Evolutionary conservation across 345 rosid genomes (phyloP).

Genomic region (Moricandia moricandioides): DNA sequence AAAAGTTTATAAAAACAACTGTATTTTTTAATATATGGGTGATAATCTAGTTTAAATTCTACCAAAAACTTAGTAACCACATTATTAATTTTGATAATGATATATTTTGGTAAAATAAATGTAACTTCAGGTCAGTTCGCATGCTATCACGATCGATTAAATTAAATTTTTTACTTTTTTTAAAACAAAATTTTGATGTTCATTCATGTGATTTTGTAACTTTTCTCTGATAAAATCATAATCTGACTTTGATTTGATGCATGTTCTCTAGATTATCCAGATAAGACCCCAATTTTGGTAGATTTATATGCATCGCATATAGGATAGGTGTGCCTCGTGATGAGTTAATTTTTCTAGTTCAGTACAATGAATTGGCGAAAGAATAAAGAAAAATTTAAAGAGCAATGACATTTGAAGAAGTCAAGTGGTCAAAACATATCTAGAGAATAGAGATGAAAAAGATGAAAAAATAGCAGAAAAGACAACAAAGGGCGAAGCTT

Average conservation of each 20-base stretch:
- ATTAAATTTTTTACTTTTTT: too few relatives aligned
- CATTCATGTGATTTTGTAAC: background rate
- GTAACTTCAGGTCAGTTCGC: too few relatives aligned
- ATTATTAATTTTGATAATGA: too few relatives aligned
- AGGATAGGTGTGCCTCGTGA: background rate
- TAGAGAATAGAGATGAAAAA: conserved; percentile 6
- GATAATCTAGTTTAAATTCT: too few relatives aligned
- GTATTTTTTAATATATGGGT: too few relatives aligned
- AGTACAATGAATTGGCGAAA: background rate
- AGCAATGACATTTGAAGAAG: background rate
- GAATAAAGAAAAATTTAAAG: background rate
- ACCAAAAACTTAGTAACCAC: too few relatives aligned
- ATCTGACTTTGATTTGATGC: background rate
- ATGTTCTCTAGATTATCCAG: background rate
- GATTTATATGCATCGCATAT: background rate
- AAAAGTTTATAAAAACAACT: too few relatives aligned
- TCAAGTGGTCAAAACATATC: conserved; percentile 34
- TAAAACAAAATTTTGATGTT: background rate
- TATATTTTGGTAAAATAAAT: too few relatives aligned
- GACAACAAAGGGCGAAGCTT: conserved; percentile 15
- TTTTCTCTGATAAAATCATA: background rate
- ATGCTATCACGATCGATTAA: too few relatives aligned
- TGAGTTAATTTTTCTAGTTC: background rate
- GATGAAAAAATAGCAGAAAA: background rate
- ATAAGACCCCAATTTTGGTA: background rate